Base-by-base conservation (phyloP, 176 grass and related monocot genomes). In the Saccharum spontaneum region DNA sequence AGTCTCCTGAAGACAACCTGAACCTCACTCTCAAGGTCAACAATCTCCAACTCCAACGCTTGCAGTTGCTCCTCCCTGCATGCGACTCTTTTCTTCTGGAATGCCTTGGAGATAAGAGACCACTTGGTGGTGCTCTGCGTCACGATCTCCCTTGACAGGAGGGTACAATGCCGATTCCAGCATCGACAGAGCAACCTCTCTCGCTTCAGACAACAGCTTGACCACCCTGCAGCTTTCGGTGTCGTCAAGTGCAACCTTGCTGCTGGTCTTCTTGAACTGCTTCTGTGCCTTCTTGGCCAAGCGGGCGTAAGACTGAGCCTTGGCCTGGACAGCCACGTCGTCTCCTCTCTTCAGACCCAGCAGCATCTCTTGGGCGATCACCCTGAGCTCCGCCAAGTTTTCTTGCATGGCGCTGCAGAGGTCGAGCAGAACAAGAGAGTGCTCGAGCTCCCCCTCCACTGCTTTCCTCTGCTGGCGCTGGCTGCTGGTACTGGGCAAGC, bases 361-460 rank as follows among this genome's bases (percentile, higher is more conserved):
- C 2, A 78, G 86, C 43, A 91, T 61, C 9, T 83, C 79, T 26
- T 82, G 86, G 49, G 81, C 31, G 22, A 37, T 59, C 20, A 22
- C 23, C 68, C 89, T 94, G 41, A 84, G 66, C n/a, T 79, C 67
- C 0, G 16, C 20, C 20, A 91, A 85, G 66, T 23, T 82, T 41
- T 87, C 77, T 34, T 86, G 81, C 77, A 89, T 69, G 17, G 49
- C 28, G 10, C 50, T 78, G 59, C 87, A 94, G 65, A 89, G 71
- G 67, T 94, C 92, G 8, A 94, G 50, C 1, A 89, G 69, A 24
- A 59, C 24, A 16, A 91, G 78, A 16, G 92, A 94, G 26, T 6
- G 36, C 44, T 89, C 87, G 5, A 82, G 75, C 67, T 94, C 89
- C 52, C 67, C 61, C 69, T 97, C 89, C 15, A 97, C 36, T 66